Percentiles rank a stretch among this genome's conserved stretches.
phyloP scores from a whole-genome alignment of 2,329 filamentous ascomycete genomes.

The Calonectria fujianensis region DNA sequence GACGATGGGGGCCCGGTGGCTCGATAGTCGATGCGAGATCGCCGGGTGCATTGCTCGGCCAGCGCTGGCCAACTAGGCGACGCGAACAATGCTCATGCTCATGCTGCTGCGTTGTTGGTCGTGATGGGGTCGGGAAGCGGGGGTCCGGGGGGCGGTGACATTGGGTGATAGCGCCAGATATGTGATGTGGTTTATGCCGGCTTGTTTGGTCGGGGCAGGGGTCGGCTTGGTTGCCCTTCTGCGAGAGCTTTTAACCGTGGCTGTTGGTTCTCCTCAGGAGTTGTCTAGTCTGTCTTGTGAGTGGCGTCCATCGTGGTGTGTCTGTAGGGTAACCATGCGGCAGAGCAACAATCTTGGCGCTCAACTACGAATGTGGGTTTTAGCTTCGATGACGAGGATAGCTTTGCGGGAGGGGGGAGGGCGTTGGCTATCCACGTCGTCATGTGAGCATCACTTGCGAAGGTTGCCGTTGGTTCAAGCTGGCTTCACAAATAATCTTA shows the following conservation, averaged over 20 bases:
- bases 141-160: slow-evolving; percentile 8
- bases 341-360: no score
- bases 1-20: slow-evolving; percentile 22
- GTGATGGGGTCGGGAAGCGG: not conserved
- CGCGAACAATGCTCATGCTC: not conserved
- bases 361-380: not conserved
- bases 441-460: not conserved
- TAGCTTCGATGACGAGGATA: not conserved
- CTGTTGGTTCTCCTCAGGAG: not conserved
- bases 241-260: not conserved
- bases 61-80: not conserved
- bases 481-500: not conserved
- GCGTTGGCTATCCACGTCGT: not conserved
- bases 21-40: slow-evolving; percentile 23
- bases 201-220: not conserved
- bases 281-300: not conserved
- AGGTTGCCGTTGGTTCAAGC: not conserved
- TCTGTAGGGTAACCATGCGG: not conserved
- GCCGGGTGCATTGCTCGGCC: slow-evolving; percentile 11
- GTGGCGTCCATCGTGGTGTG: not conserved
- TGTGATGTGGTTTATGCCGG: slow-evolving; percentile 15
- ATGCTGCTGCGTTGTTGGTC: slow-evolving; percentile 1
- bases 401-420: not conserved
- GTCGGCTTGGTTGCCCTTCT: not conserved
- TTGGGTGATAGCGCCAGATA: slow-evolving; percentile 21